phyloP scores from a whole-genome alignment of 2,329 filamentous ascomycete genomes.

The Myriosclerotinia scirpicola region DNA sequence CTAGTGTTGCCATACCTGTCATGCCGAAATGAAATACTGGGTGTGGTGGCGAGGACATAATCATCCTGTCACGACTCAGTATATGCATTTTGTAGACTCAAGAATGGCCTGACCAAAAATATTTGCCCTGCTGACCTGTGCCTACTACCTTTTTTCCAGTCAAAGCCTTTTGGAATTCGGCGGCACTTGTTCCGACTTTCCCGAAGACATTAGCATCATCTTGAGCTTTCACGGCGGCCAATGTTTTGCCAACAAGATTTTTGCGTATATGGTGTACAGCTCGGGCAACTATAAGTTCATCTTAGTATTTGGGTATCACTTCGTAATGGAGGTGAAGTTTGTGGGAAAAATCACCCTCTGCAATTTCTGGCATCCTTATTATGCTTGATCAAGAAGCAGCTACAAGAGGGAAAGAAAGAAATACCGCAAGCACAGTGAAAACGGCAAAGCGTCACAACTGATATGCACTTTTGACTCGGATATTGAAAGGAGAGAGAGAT shows the following conservation, averaged over 20 bases:
- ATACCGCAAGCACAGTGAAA: not conserved
- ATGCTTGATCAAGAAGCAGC: not conserved
- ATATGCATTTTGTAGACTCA: not conserved
- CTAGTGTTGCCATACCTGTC: conserved; percentile 49
- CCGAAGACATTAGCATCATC: conserved; percentile 87
- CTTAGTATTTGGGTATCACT: not conserved
- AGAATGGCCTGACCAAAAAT: conserved; percentile 68
- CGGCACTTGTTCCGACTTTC: conserved; percentile 79
- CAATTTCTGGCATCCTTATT: conserved; percentile 59
- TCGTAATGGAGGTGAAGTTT: not conserved
- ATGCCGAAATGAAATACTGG: conserved; percentile 85
- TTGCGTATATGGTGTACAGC: conserved; percentile 82
- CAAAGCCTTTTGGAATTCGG: conserved; percentile 71
- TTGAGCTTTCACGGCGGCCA: conserved; percentile 67
- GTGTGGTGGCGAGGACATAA: conserved; percentile 76
- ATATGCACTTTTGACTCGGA: not conserved
- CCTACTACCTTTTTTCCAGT: conserved; percentile 68
- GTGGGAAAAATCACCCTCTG: conserved; percentile 49
- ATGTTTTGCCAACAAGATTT: conserved; percentile 79
- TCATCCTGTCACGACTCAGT: conserved; percentile 50
- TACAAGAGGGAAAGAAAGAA: not conserved
- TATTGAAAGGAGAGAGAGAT: not conserved
- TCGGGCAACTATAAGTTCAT: conserved; percentile 62
- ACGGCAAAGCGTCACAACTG: not conserved
- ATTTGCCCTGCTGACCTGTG: conserved; percentile 89